These are phyloP conservation scores for Rostrohypoxylon terebratum DNA, from an alignment of 495 filamentous ascomycete genomes.

Conservation along the genomic window DNA sequence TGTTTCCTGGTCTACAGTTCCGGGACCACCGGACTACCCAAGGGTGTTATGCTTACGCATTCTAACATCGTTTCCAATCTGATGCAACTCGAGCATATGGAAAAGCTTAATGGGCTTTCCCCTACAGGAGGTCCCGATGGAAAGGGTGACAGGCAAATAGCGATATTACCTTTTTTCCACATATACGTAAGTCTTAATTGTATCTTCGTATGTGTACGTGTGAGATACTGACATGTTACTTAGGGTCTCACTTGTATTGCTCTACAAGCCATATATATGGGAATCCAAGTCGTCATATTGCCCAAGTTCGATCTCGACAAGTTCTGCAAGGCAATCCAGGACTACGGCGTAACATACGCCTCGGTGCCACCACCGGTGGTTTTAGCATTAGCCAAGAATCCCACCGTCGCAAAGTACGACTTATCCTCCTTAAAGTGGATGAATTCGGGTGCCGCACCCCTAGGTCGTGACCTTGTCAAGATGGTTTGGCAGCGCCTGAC, in stretches of 20 bases:
- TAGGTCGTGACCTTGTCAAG: constrained; percentile 85
- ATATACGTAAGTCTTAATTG: constrained; percentile 71
- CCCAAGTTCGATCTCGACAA: constrained; percentile 83
- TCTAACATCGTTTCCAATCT: constrained; percentile 81
- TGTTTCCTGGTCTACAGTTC: constrained; percentile 83
- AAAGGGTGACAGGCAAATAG: constrained; percentile 76
- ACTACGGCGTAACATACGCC: constrained; percentile 77
- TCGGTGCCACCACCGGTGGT: constrained; percentile 91
- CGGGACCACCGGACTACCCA: constrained; percentile 92
- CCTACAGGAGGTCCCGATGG: constrained; percentile 70
- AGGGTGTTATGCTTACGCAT: constrained; percentile 93
- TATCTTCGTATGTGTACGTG: background rate
- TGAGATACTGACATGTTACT: background rate
- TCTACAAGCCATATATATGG: constrained; percentile 66
- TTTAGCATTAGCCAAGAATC: constrained; percentile 82
- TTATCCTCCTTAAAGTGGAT: constrained; percentile 82
- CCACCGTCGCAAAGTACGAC: constrained; percentile 80
- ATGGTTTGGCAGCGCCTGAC: constrained; percentile 79
- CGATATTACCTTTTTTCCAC: constrained; percentile 93
- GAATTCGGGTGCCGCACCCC: constrained; percentile 89
- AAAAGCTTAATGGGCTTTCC: constrained; percentile 61
- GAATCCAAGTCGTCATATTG: constrained; percentile 80
- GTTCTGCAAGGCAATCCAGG: constrained; percentile 81
- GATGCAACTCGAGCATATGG: constrained; percentile 63
- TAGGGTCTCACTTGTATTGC: constrained; percentile 55